phyloP scores from a whole-genome alignment of 2,329 filamentous ascomycete species.

The Thelonectria discophora region DNA sequence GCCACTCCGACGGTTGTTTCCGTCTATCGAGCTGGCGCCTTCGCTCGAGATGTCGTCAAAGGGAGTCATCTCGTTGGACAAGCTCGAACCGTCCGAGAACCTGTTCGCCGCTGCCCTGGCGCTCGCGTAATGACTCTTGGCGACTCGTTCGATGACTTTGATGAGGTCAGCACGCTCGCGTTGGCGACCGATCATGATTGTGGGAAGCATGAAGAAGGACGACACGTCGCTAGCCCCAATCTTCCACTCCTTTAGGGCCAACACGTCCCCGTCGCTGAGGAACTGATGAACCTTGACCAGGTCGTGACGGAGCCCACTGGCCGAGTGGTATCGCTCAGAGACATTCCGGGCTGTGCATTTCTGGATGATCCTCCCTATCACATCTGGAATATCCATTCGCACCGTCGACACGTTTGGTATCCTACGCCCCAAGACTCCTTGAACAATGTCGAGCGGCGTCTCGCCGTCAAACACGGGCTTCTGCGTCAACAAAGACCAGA shows the following conservation, averaged over 20 bases:
- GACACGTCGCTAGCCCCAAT: constrained; percentile 88
- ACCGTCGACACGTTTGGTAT: constrained; percentile 80
- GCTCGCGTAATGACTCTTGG: constrained; percentile 67
- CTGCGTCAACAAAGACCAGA: constrained; percentile 86
- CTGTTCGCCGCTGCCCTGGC: constrained; percentile 54
- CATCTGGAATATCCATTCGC: constrained; percentile 84
- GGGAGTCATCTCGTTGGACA: constrained; percentile 61
- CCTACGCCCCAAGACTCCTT: constrained; percentile 82
- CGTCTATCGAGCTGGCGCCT: constrained; percentile 66
- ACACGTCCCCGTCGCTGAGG: constrained; percentile 76
- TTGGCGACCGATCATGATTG: constrained; percentile 80
- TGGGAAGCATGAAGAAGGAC: constrained; percentile 89
- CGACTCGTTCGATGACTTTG: constrained; percentile 78
- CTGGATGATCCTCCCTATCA: constrained; percentile 82
- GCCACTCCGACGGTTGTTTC: constrained; percentile 57
- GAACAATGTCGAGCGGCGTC: constrained; percentile 88
- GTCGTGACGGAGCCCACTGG: constrained; percentile 85
- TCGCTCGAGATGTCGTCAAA: constrained; percentile 66
- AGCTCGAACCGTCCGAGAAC: constrained; percentile 62
- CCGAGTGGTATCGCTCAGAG: constrained; percentile 87
- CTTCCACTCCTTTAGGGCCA: constrained; percentile 75
- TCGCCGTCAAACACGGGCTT: constrained; percentile 81
- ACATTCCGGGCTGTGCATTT: constrained; percentile 93
- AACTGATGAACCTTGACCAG: constrained; percentile 77
- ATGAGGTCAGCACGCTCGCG: constrained; percentile 76